Conservation (phyloP, 2,329 filamentous ascomycete species). For the Curvularia sp. region DNA sequence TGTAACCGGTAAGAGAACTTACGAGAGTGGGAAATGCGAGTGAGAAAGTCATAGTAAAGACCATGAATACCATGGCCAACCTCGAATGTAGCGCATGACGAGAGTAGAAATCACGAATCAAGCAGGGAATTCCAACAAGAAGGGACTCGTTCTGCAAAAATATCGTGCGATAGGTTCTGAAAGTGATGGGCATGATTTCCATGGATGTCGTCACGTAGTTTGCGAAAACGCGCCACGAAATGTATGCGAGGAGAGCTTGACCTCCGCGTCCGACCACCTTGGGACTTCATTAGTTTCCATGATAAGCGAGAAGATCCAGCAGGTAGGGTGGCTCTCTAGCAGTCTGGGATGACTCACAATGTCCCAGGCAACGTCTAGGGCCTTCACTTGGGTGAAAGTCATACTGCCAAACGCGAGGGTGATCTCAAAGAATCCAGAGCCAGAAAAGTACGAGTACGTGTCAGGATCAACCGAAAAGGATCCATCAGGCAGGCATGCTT, state of each 20-base stretch:
- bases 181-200: conserved; percentile 28
- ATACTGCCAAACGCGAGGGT: conserved; percentile 22
- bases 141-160: conserved; percentile 23
- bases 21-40: conserved; percentile 26
- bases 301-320: background rate
- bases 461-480: conserved; percentile 11
- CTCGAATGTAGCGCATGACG: conserved; percentile 24
- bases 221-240: conserved; percentile 28
- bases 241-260: conserved; percentile 26
- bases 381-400: conserved; percentile 27
- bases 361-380: conserved; percentile 33
- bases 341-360: conserved; percentile 20
- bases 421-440: conserved; percentile 31
- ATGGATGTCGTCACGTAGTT: conserved; percentile 32
- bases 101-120: conserved; percentile 15
- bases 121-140: background rate
- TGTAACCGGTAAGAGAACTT: conserved; percentile 34
- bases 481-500: conserved; percentile 21
- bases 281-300: background rate
- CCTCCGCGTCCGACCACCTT: conserved; percentile 32
- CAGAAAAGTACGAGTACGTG: conserved; percentile 16
- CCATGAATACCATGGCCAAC: conserved; percentile 30
- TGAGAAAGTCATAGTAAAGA: conserved; percentile 25
- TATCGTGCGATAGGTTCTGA: conserved; percentile 22
- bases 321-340: background rate